phyloP scores from a whole-genome alignment of 306 rosid genomes.

The Vigna radiata region DNA sequence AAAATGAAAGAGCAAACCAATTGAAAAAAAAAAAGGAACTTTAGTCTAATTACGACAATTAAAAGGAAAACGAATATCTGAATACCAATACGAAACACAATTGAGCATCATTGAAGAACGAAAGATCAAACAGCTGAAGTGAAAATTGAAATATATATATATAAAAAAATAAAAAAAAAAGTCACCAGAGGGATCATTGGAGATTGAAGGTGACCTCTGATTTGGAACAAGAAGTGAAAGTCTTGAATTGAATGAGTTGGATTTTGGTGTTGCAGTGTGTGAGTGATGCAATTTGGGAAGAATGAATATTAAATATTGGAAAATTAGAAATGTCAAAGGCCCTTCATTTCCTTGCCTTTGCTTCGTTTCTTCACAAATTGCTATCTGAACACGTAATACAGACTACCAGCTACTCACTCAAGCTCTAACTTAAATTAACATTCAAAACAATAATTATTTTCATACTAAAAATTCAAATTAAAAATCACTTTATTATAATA shows the following conservation, averaged over 20 bases:
- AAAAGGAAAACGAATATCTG: slow-evolving; percentile 30
- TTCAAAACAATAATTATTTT: too few relatives aligned
- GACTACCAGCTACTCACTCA: background rate
- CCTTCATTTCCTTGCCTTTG: background rate
- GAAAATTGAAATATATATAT: background rate
- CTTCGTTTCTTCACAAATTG: slow-evolving; percentile 9
- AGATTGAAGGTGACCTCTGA: slow-evolving; percentile 35
- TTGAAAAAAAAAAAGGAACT: slow-evolving; percentile 2
- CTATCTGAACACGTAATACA: background rate
- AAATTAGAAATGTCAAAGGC: slow-evolving; percentile 21
- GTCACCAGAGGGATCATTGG: background rate
- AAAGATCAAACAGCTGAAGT: slow-evolving; percentile 17
- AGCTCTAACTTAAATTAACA: background rate
- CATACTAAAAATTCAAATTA: too few relatives aligned
- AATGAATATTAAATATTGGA: slow-evolving; percentile 22
- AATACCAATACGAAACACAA: slow-evolving; percentile 38
- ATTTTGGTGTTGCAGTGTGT: background rate
- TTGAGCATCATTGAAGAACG: background rate
- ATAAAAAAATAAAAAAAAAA: background rate
- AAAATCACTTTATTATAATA: too few relatives aligned
- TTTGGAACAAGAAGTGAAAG: slow-evolving; percentile 25
- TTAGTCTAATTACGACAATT: slow-evolving; percentile 9
- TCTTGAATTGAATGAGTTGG: slow-evolving; percentile 23
- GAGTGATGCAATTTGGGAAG: slow-evolving; percentile 3
- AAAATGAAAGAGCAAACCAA: slow-evolving; percentile 17